phyloP scores from a whole-genome alignment of 148 eudicot genomes.

The Persicaria tinctoria region DNA sequence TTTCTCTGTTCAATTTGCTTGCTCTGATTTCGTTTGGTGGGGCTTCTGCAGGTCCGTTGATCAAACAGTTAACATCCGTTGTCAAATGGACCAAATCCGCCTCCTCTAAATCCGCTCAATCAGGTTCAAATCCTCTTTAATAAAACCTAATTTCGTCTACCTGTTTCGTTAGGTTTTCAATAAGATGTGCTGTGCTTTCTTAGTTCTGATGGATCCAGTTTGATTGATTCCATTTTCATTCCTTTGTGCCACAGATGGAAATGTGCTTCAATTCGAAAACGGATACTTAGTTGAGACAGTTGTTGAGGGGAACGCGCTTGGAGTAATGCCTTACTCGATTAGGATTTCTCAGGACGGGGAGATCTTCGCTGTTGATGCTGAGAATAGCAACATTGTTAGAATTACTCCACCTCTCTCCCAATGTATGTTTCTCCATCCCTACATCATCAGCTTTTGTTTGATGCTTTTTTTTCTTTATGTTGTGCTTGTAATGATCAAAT shows the following conservation, averaged over 20 bases:
- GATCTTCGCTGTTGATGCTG: constrained; percentile 81
- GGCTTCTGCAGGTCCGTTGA: constrained; percentile 47
- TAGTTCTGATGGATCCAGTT: not conserved
- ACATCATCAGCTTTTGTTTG: no score
- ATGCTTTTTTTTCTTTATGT: no score
- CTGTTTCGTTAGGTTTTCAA: no score
- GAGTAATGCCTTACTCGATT: constrained; percentile 53
- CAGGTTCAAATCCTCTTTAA: constrained; percentile 31
- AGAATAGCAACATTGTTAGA: constrained; percentile 37
- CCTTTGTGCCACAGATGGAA: constrained; percentile 45
- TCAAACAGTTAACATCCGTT: constrained; percentile 56
- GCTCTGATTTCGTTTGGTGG: not conserved
- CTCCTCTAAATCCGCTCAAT: constrained; percentile 51
- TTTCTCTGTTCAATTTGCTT: not conserved
- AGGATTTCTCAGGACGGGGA: constrained; percentile 85
- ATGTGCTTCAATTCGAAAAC: constrained; percentile 5
- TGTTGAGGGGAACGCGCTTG: no score
- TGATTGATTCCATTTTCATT: not conserved
- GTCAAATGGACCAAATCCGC: constrained; percentile 61
- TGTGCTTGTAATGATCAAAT: no score
- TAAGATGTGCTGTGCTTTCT: no score
- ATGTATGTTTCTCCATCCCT: no score
- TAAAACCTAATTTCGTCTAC: no score
- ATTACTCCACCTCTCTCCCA: no score
- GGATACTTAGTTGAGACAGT: no score